A percentile compares a stretch with the other conserved stretches of the same genome.
These are phyloP conservation scores for Noccaea caerulescens DNA, from an alignment of 345 rosid species.

Conservation along the genomic window DNA sequence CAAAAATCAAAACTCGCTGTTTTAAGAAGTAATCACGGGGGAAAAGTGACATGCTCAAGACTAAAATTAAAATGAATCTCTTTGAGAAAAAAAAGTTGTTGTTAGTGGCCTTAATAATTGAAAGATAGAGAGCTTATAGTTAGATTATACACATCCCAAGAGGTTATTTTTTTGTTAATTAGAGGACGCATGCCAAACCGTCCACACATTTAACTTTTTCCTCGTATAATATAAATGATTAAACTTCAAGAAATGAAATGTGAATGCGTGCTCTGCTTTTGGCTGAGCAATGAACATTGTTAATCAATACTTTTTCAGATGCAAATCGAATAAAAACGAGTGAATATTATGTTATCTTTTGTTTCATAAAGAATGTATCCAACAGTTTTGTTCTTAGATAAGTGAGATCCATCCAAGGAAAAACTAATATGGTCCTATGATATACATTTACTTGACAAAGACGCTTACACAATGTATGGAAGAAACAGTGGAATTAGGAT, in stretches of 20 bases:
- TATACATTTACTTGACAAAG: neutral
- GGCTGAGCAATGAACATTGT: neutral
- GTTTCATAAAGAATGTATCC: neutral
- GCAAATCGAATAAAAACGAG: neutral
- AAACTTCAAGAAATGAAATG: neutral
- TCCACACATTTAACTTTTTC: neutral
- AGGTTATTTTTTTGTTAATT: neutral
- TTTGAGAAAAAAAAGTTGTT: neutral
- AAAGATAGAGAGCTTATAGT: neutral
- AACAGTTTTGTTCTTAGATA: neutral
- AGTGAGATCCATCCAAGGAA: neutral
- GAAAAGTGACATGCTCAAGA: neutral
- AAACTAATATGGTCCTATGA: neutral
- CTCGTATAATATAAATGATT: neutral
- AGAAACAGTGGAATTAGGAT: neutral
- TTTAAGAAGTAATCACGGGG: slow-evolving; percentile 23
- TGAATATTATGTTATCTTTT: neutral
- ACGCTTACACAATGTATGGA: neutral
- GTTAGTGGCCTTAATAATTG: neutral
- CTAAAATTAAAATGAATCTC: neutral
- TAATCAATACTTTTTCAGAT: neutral
- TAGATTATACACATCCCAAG: neutral
- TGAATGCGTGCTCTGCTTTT: slow-evolving; percentile 12
- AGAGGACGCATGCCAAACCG: slow-evolving; percentile 21
- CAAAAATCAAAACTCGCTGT: neutral